These are phyloP conservation scores for Leptoxyphium fumago DNA, from an alignment of 2,329 filamentous ascomycete genomes.

Conservation along the genomic window DNA sequence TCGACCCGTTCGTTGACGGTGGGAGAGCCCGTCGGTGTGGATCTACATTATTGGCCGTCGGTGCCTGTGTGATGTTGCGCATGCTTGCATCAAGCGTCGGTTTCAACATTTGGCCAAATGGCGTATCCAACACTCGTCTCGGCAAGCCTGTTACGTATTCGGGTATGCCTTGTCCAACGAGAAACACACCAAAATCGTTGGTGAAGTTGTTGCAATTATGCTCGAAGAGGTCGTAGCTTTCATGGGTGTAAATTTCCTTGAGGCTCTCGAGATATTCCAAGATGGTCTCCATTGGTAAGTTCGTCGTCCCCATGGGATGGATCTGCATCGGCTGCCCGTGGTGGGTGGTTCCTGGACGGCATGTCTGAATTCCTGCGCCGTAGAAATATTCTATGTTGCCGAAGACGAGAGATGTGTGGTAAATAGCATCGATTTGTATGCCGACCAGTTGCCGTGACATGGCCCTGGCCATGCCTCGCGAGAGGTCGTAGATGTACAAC, in stretches of 20 bases:
- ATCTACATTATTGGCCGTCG: constrained; percentile 23
- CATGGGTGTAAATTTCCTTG: constrained; percentile 62
- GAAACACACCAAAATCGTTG: constrained; percentile 79
- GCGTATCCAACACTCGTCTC: constrained; percentile 68
- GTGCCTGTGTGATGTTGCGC: constrained; percentile 46
- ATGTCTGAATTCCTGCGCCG: constrained; percentile 72
- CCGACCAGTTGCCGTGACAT: constrained; percentile 47
- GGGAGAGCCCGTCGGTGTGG: constrained; percentile 3
- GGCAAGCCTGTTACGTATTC: constrained; percentile 75
- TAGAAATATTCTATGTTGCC: constrained; percentile 81
- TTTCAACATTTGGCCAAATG: constrained; percentile 75
- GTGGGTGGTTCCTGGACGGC: constrained; percentile 68
- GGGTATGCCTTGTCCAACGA: constrained; percentile 79
- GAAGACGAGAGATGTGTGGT: constrained; percentile 84
- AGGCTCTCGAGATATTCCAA: constrained; percentile 78
- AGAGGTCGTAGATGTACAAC: constrained; percentile 39
- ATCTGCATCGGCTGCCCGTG: constrained; percentile 71
- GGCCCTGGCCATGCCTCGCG: constrained; percentile 26
- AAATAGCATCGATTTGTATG: constrained; percentile 74
- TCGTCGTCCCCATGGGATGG: constrained; percentile 59
- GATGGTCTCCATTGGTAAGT: constrained; percentile 66
- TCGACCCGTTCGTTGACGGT: not conserved
- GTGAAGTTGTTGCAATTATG: constrained; percentile 99
- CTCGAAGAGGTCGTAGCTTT: constrained; percentile 69
- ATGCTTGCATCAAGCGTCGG: constrained; percentile 57